Evolutionary conservation across 2,329 filamentous ascomycete genomes (phyloP).

Genomic region (Camillea tinctor): DNA sequence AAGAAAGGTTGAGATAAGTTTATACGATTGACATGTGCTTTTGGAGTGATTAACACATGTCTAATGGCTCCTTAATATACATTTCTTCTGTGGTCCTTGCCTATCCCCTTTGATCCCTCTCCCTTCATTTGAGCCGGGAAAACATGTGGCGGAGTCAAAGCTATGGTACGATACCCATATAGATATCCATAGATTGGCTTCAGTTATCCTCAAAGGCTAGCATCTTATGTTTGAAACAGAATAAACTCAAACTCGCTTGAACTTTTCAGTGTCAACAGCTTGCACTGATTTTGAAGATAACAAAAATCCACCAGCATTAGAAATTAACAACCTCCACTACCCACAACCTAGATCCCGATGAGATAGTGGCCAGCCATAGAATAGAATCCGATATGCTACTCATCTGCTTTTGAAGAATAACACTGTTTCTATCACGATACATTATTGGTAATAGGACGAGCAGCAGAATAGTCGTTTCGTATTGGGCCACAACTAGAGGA

Average conservation of each 20-base stretch:
- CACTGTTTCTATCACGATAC: background rate
- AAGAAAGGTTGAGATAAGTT: too few relatives aligned
- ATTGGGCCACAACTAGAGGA: background rate
- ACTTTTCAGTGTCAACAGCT: too few relatives aligned
- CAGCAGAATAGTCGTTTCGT: background rate
- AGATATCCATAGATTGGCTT: background rate
- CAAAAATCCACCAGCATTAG: background rate
- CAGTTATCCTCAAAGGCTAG: background rate
- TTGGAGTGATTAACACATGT: background rate
- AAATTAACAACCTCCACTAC: background rate
- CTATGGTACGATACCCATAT: background rate
- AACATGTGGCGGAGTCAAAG: background rate
- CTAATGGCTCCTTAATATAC: background rate
- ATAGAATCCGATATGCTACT: background rate
- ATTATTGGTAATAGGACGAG: background rate
- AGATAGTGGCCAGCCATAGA: background rate
- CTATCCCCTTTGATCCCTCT: background rate
- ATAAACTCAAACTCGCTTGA: too few relatives aligned
- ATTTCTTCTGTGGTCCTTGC: background rate
- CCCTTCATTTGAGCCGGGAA: background rate
- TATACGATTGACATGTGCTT: background rate
- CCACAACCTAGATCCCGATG: background rate
- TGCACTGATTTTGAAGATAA: too few relatives aligned
- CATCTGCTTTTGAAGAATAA: background rate
- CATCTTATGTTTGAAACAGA: background rate